Evolutionary conservation across 192 early-diverging fungal species (phyloP).

Genomic region (Backusella liffmaniae): DNA sequence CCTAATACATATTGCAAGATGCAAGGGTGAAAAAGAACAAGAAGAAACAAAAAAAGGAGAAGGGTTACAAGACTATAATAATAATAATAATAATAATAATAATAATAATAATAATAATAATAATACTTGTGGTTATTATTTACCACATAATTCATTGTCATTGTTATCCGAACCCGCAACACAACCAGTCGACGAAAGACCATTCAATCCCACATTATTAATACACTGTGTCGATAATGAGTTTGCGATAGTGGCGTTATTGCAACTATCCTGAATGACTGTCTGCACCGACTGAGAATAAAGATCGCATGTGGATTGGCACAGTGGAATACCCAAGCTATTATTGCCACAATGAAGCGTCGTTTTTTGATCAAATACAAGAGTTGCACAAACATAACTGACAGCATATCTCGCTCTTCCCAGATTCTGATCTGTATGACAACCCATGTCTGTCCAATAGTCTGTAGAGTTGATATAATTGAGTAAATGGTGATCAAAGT

Average conservation of each 20-base stretch:
- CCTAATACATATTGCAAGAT: neutral
- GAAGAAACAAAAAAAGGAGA: neutral
- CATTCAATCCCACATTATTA: neutral
- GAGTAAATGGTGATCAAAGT: conserved; percentile 7
- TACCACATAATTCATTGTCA: conserved; percentile 14
- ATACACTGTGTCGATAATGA: neutral
- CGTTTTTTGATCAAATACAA: neutral
- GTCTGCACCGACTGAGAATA: neutral
- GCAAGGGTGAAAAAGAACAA: neutral
- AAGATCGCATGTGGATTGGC: conserved; percentile 12
- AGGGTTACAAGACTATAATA: neutral
- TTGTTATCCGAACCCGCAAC: conserved; percentile 2
- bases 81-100: too few relatives aligned
- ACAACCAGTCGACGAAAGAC: conserved; percentile 1
- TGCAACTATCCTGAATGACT: neutral
- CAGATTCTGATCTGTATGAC: neutral
- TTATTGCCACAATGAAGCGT: neutral
- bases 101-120: neutral
- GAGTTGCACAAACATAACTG: conserved; percentile 2
- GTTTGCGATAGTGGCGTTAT: neutral
- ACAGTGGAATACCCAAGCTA: neutral
- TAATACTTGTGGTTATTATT: too few relatives aligned
- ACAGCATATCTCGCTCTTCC: conserved; percentile 11
- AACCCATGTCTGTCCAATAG: conserved; percentile 5
- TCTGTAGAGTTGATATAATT: conserved; percentile 2